These are phyloP conservation scores for Eudorina sp. DNA, from an alignment of 139 green algal genomes.

Conservation along the genomic window DNA sequence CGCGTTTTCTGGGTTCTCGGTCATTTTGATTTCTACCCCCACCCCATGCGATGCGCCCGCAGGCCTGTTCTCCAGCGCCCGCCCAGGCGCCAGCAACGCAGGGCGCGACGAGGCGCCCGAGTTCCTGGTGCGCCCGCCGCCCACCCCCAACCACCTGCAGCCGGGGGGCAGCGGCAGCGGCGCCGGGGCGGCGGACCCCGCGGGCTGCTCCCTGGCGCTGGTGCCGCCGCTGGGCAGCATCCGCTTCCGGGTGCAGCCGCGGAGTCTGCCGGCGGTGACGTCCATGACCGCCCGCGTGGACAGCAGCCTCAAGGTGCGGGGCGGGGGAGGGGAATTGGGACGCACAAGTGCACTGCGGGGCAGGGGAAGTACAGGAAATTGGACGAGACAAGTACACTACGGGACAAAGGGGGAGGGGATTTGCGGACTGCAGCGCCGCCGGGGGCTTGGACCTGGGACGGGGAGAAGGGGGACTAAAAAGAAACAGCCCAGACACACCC, in stretches of 20 bases:
- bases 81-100: conserved; percentile 50
- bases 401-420: no score
- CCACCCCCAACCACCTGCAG: background rate
- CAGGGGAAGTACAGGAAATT: no score
- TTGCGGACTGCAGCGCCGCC: no score
- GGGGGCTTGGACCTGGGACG: no score
- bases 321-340: background rate
- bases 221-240: conserved; percentile 73
- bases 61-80: conserved; percentile 78
- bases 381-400: no score
- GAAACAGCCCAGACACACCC: no score
- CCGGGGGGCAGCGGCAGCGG: background rate
- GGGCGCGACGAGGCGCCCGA: conserved; percentile 62
- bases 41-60: no score
- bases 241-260: conserved; percentile 65
- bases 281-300: conserved; percentile 69
- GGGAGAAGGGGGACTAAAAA: no score
- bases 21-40: no score
- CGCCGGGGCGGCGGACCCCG: no score
- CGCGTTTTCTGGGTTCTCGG: no score
- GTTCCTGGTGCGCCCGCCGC: conserved; percentile 56
- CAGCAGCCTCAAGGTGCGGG: conserved; percentile 64
- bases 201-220: conserved; percentile 58
- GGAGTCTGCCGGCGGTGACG: conserved; percentile 73
- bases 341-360: no score